Conservation (phyloP, 495 filamentous ascomycete species). For the Penicillium argentinense region DNA sequence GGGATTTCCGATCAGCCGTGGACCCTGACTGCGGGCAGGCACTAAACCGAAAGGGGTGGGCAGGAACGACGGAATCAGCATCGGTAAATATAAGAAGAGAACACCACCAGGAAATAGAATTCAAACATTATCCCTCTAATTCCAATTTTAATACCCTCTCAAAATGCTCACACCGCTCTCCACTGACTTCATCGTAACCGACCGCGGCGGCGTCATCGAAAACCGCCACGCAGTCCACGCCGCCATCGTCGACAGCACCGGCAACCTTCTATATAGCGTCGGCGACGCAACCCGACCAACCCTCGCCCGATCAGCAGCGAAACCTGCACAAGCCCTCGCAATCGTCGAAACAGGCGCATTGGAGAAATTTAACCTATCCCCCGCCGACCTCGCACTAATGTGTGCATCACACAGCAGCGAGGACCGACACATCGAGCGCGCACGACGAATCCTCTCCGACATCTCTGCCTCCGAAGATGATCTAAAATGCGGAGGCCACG, state of each 20-base stretch:
- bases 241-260: slow-evolving; percentile 31
- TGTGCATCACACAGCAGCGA: slow-evolving; percentile 49
- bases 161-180: slow-evolving; percentile 18
- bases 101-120: no score
- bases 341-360: slow-evolving; percentile 33
- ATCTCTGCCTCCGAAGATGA: slow-evolving; percentile 23
- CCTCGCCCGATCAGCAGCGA: slow-evolving; percentile 40
- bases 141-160: no score
- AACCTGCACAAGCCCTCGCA: slow-evolving; percentile 40
- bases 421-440: slow-evolving; percentile 33
- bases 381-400: slow-evolving; percentile 41
- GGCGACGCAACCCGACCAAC: slow-evolving; percentile 40
- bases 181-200: slow-evolving; percentile 25
- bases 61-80: no score
- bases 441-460: slow-evolving; percentile 33
- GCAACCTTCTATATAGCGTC: slow-evolving; percentile 32
- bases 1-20: no score
- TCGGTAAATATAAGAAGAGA: no score
- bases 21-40: no score
- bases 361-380: slow-evolving; percentile 33
- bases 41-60: no score
- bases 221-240: slow-evolving; percentile 40
- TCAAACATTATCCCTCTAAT: neutral
- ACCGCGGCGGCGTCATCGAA: slow-evolving; percentile 34
- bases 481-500: slow-evolving; percentile 40